Percentiles rank a stretch among this genome's conserved stretches.
Conservation (phyloP, 2,329 filamentous ascomycete species). For the Arthrobotrys sphaeroides region DNA sequence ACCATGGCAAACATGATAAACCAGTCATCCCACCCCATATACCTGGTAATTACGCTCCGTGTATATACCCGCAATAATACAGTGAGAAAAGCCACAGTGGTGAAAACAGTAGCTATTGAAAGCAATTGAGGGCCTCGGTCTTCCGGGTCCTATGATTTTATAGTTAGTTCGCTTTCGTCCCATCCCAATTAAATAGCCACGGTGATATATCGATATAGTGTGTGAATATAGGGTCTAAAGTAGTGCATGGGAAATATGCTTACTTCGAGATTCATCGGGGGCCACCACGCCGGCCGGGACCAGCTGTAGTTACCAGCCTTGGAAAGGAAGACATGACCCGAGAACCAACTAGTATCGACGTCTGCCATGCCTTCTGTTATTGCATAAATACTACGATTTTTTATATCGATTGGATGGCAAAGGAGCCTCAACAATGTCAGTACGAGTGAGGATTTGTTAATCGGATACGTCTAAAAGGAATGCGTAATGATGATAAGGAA, state of each 20-base stretch:
- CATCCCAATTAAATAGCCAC: no score
- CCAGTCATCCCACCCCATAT: constrained; percentile 50
- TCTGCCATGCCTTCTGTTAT: not conserved
- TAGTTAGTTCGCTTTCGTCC: not conserved
- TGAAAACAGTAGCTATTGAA: constrained; percentile 8
- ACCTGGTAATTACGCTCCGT: constrained; percentile 19
- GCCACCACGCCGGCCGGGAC: constrained; percentile 20
- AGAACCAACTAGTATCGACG: not conserved
- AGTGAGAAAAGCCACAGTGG: constrained; percentile 21
- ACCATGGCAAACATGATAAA: constrained; percentile 45
- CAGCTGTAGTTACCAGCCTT: constrained; percentile 24
- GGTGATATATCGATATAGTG: no score
- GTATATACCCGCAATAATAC: constrained; percentile 42
- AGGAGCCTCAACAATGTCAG: no score
- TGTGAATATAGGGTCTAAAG: no score
- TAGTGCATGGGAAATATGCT: not conserved
- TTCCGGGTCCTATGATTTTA: not conserved
- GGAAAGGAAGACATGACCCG: not conserved
- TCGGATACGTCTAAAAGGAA: not conserved
- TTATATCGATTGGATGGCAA: no score
- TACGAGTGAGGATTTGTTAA: not conserved
- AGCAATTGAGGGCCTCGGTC: not conserved
- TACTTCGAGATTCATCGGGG: constrained; percentile 24
- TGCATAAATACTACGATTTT: not conserved
- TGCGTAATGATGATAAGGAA: not conserved